Conservation (phyloP, 1,139 yeast genomes). For the Blastobotrys niveus region DNA sequence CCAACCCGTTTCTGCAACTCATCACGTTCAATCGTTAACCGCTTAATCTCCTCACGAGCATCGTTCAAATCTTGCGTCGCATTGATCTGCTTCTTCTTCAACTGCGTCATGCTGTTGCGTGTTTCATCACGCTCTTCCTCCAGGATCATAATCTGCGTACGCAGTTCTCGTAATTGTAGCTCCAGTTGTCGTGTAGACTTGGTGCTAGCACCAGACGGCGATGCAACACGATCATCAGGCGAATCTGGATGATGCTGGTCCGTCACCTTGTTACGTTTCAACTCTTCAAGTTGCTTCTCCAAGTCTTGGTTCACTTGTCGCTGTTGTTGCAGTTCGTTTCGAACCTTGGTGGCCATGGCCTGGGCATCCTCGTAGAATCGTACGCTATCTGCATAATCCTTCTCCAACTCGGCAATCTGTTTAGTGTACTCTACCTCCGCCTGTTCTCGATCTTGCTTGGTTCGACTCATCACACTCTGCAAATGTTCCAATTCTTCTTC, state of each 20-base stretch:
- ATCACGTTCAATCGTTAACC: constrained; percentile 17
- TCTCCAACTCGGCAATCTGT: constrained; percentile 34
- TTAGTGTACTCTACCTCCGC: constrained; percentile 9
- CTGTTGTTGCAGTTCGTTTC: constrained; percentile 60
- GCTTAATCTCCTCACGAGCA: constrained; percentile 22
- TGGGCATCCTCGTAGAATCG: constrained; percentile 70
- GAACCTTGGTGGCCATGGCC: constrained; percentile 66
- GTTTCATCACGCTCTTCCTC: constrained; percentile 81
- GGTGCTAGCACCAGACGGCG: constrained; percentile 30
- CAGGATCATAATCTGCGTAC: constrained; percentile 75
- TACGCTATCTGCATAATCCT: constrained; percentile 63
- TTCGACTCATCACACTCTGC: constrained; percentile 10
- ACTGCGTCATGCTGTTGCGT: constrained; percentile 42
- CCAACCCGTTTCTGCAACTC: constrained; percentile 3
- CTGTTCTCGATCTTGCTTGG: constrained; percentile 1
- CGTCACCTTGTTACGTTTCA: constrained; percentile 39
- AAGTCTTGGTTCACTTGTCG: constrained; percentile 53
- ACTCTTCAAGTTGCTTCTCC: constrained; percentile 61
- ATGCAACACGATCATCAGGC: constrained; percentile 20
- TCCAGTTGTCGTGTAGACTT: constrained; percentile 64
- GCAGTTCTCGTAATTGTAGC: constrained; percentile 72
- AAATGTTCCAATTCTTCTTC: constrained; percentile 17
- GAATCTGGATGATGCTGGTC: no score
- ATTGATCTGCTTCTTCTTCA: constrained; percentile 35
- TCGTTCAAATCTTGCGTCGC: constrained; percentile 28